Conservation (phyloP, 176 grass and related monocot species). For the Luzula sylvatica region DNA sequence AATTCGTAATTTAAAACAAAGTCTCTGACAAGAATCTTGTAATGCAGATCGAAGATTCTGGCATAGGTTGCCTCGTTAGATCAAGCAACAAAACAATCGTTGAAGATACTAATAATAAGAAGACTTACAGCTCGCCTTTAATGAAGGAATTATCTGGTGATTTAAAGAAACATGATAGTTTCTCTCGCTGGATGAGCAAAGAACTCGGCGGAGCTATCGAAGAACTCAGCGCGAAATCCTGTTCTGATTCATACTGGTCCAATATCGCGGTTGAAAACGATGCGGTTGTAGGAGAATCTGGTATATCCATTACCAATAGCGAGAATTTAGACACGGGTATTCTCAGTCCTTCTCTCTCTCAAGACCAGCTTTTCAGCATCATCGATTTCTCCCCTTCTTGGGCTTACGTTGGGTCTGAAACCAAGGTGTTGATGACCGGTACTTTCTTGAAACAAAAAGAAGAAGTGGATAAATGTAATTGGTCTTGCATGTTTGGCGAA, state of each 20-base stretch:
- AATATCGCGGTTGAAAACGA: conserved; percentile 45
- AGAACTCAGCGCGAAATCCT: conserved; percentile 71
- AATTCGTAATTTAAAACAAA: too few species aligned
- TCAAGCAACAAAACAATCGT: conserved; percentile 26
- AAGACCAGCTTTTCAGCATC: conserved; percentile 98
- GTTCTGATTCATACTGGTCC: conserved; percentile 73
- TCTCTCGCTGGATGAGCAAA: conserved; percentile 88
- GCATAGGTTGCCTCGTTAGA: conserved; percentile 22
- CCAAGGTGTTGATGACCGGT: conserved; percentile 85
- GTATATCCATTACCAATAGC: conserved; percentile 46
- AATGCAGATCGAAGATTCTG: conserved; percentile 19
- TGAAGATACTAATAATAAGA: conserved; percentile 34
- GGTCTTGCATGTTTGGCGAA: conserved; percentile 99
- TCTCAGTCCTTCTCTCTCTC: conserved; percentile 77
- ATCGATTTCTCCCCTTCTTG: conserved; percentile 94
- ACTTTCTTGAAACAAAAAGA: conserved; percentile 92
- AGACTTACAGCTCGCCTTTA: conserved; percentile 54
- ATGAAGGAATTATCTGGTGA: conserved; percentile 55
- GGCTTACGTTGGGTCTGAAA: conserved; percentile 31
- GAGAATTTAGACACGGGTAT: conserved; percentile 66
- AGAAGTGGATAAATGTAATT: conserved; percentile 61
- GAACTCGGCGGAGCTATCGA: conserved; percentile 68
- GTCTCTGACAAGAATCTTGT: conserved; percentile 8
- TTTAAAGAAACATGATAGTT: conserved; percentile 96
- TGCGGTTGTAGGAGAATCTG: conserved; percentile 40